Conservation (phyloP, 768 basidiomycete species). For the Rossbeevera mucosa region DNA sequence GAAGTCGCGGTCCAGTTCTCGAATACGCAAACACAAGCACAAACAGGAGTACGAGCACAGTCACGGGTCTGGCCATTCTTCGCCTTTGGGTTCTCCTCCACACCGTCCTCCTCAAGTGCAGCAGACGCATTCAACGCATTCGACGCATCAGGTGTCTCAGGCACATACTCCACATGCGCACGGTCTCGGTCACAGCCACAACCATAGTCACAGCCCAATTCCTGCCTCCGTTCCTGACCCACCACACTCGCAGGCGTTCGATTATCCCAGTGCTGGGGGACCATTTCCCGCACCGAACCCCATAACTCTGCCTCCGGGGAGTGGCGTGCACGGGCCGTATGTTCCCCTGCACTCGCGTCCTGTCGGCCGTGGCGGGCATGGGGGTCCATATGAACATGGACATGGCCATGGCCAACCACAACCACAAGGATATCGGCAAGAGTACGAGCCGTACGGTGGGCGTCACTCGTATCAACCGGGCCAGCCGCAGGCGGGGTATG, state of each 20-base stretch:
- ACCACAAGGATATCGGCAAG: neutral
- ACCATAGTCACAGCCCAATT: neutral
- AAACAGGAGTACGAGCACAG: neutral
- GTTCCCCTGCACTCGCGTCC: slow-evolving; percentile 4
- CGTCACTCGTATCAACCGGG: neutral
- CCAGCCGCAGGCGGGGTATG: neutral
- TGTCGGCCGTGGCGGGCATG: neutral
- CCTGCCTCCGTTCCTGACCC: neutral
- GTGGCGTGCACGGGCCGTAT: neutral
- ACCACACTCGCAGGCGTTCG: neutral
- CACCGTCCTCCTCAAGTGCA: neutral
- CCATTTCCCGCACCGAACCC: neutral
- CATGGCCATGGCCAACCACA: neutral
- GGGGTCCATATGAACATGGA: neutral
- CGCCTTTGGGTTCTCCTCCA: slow-evolving; percentile 2
- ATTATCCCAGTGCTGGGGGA: neutral
- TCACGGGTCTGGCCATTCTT: slow-evolving; percentile 8
- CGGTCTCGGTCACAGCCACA: neutral
- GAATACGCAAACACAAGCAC: neutral
- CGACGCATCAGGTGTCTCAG: neutral
- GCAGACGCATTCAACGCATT: neutral
- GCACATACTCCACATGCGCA: neutral
- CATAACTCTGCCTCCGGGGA: neutral
- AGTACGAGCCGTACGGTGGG: neutral
- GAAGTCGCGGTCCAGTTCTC: neutral